These are phyloP conservation scores for Helminthosporium solani DNA, from an alignment of 2,329 filamentous ascomycete species.

Conservation along the genomic window DNA sequence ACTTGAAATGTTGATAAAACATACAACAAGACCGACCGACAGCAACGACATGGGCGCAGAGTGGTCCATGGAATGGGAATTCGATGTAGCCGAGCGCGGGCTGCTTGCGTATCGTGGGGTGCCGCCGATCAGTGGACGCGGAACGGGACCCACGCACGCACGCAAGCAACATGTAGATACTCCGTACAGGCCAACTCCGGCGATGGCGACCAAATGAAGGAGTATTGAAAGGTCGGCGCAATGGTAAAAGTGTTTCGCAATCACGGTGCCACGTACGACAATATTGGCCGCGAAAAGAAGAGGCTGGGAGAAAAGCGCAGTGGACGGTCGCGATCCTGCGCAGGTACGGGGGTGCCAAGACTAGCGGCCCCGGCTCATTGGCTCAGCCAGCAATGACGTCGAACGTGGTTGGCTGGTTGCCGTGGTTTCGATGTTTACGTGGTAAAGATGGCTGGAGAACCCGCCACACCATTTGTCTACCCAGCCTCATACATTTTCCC, in stretches of 20 bases:
- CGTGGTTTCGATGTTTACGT: constrained; percentile 12
- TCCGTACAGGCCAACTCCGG: no score
- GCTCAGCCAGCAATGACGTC: constrained; percentile 15
- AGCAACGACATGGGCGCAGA: no score
- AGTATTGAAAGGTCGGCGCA: not conserved
- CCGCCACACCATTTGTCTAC: constrained; percentile 22
- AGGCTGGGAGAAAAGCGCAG: constrained; percentile 13
- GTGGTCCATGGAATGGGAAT: no score
- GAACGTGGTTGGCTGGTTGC: constrained; percentile 19
- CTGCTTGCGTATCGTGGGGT: no score
- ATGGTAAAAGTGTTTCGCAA: constrained; percentile 1
- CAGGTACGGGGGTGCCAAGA: not conserved
- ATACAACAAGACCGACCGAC: no score
- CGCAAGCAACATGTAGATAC: no score
- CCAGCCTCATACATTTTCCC: constrained; percentile 39
- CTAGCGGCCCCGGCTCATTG: constrained; percentile 6
- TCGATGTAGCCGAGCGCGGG: no score
- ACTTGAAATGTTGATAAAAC: no score
- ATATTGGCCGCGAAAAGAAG: constrained; percentile 5
- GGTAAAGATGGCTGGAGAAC: constrained; percentile 23
- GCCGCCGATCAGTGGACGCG: no score
- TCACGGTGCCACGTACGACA: constrained; percentile 10
- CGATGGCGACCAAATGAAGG: not conserved
- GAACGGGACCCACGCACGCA: no score
- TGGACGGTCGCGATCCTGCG: not conserved